Evolutionary conservation across 495 filamentous ascomycete species (phyloP), one percentile per base, ranked within the genome.

Genomic region (Lepraria neglecta): DNA sequence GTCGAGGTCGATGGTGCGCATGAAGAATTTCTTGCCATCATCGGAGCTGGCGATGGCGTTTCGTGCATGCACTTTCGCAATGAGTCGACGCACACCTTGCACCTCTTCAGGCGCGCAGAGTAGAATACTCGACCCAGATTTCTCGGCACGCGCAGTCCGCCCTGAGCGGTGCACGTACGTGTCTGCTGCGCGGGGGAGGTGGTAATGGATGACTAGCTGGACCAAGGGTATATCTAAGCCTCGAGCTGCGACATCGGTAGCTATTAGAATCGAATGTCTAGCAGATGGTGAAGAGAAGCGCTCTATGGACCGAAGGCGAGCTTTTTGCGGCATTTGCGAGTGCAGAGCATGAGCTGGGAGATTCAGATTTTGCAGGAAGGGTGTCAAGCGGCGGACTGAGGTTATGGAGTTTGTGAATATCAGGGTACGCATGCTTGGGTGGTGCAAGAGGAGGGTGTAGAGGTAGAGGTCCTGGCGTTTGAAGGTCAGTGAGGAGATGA

Each of bases 401-500:
- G 87, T 87, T 68, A 98, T 96, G 10, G 92, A 96, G 75, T 98
- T 98, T 42, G 91, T 88, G 72, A 98, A 97, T 21, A 98, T 82
- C 3, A 97, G 78, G 3, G 89, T 88, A 28, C 89, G 86, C 58
- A 81, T 80, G 43, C 86, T 86, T 27, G 90, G 85, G 65, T 96
- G 84, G 63, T 94, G 84, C 4, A 97, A 81, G 14, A 97, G 78
- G 33, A 95, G 78, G 0, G 91, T 80, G 73, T 97, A 97, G 56
- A 97, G 85, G 67, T 92, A 97, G 50, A 98, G 84, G 72, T 98
- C 94, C 81, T 89, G 53, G 19, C 50, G 21, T 12, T 64, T 24
- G 2, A 24, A 24, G 2, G 24, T 24, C 24, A 24, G 24, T 24
- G 24, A 24, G 24, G 24, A 24, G 24, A 24, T 24, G 24, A 24